Evolutionary conservation across 768 basidiomycete genomes (phyloP).

Genomic region (Agaricus sinodeliciosus): DNA sequence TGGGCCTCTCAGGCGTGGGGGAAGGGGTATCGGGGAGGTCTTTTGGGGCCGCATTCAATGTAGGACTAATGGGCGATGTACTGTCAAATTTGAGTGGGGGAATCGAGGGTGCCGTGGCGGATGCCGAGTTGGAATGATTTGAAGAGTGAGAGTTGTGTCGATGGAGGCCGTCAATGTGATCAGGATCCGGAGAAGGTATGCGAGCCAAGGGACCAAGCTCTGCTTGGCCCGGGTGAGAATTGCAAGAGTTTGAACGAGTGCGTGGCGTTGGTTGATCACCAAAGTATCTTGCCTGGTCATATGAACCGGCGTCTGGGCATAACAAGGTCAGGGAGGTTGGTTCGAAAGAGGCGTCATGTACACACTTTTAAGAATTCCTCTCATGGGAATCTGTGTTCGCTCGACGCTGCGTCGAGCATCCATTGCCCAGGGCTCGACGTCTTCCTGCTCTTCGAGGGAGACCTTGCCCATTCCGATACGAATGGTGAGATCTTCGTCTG

Average conservation of each 20-base stretch:
- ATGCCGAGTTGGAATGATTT: constrained; percentile 23
- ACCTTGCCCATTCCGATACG: constrained; percentile 48
- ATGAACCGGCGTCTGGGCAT: constrained; percentile 55
- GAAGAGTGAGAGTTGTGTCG: constrained; percentile 56
- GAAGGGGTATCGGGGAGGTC: constrained; percentile 27
- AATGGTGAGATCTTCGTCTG: constrained; percentile 70
- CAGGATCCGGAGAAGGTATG: constrained; percentile 79
- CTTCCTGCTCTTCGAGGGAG: constrained; percentile 32
- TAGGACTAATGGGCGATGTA: constrained; percentile 21
- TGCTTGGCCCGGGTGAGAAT: constrained; percentile 41
- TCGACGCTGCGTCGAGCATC: constrained; percentile 70
- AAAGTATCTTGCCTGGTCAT: constrained; percentile 56
- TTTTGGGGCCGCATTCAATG: constrained; percentile 15
- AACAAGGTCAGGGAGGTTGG: not conserved
- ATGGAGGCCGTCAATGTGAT: constrained; percentile 83
- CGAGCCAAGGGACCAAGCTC: constrained; percentile 74
- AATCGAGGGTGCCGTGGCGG: constrained; percentile 35
- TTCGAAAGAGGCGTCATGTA: constrained; percentile 14
- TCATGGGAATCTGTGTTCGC: constrained; percentile 55
- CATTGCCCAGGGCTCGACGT: constrained; percentile 67
- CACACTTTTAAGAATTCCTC: constrained; percentile 88
- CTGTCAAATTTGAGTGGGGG: constrained; percentile 57
- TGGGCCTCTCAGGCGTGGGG: constrained; percentile 35
- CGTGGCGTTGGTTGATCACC: constrained; percentile 43
- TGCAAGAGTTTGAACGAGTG: constrained; percentile 80